A percentile compares a stretch with the other conserved stretches of the same genome.
These are phyloP conservation scores for Ceriops zippeliana DNA, from an alignment of 345 rosid genomes.

Conservation along the genomic window DNA sequence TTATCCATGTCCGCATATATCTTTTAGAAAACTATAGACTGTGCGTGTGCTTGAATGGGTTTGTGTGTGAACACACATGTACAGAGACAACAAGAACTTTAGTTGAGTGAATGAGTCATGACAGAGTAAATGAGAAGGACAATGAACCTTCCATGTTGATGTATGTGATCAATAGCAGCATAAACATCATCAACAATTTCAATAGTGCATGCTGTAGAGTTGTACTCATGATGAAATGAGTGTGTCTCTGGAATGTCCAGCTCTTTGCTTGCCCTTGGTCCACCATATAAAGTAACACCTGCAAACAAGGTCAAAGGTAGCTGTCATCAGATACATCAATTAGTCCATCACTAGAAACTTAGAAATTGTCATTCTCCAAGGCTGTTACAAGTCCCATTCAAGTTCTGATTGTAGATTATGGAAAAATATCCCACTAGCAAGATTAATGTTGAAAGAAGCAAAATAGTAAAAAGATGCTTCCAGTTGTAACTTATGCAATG, in stretches of 20 bases:
- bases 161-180: slow-evolving; percentile 83
- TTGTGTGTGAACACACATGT: background rate
- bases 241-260: slow-evolving; percentile 57
- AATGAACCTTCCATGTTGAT: slow-evolving; percentile 74
- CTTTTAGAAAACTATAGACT: background rate
- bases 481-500: too few species aligned
- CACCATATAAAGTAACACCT: slow-evolving; percentile 83
- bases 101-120: background rate
- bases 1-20: background rate
- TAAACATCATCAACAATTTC: slow-evolving; percentile 85
- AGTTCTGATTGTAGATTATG: too few species aligned
- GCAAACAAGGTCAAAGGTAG: slow-evolving; percentile 12
- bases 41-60: too few species aligned
- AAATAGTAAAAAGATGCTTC: too few species aligned
- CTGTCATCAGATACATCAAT: slow-evolving; percentile 1
- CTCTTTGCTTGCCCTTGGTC: slow-evolving; percentile 62
- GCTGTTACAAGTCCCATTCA: background rate
- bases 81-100: background rate
- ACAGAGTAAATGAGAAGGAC: background rate
- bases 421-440: background rate
- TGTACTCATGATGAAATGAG: slow-evolving; percentile 79
- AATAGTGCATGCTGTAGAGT: slow-evolving; percentile 74
- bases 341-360: background rate
- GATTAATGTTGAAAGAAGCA: background rate
- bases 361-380: background rate